These are phyloP conservation scores for Porcisia deanei DNA, from an alignment of 208 protist species.

Conservation along the genomic window DNA sequence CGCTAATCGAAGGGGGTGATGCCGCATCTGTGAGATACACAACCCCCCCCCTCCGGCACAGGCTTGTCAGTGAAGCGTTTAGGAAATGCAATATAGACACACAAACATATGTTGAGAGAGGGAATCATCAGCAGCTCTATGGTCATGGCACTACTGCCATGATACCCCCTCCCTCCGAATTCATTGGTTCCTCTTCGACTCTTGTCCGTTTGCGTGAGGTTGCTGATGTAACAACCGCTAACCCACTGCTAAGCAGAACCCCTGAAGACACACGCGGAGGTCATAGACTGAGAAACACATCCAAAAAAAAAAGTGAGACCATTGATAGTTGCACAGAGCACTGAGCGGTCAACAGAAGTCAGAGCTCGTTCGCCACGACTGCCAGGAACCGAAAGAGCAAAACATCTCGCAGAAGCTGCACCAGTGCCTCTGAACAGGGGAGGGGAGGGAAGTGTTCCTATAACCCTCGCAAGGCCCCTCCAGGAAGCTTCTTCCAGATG, in stretches of 20 bases:
- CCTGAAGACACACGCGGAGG: neutral
- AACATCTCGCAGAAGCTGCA: neutral
- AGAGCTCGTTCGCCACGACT: neutral
- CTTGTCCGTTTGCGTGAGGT: neutral
- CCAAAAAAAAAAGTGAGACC: no score
- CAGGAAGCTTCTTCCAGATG: neutral
- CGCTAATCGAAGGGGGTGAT: neutral
- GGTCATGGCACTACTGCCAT: neutral
- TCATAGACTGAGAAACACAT: neutral
- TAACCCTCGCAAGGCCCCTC: neutral
- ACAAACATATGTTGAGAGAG: neutral
- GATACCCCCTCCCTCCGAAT: no score
- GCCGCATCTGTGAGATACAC: neutral
- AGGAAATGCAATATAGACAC: no score
- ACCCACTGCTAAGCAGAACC: neutral
- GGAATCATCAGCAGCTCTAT: neutral
- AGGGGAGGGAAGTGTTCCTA: neutral
- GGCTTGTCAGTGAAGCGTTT: neutral
- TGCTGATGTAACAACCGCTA: neutral
- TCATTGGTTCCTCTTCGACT: neutral
- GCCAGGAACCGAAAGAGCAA: neutral
- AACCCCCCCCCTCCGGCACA: neutral
- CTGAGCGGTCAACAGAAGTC: neutral
- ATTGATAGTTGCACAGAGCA: neutral
- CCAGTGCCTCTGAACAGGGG: neutral